A percentile compares a stretch with the other conserved stretches of the same genome.
These are phyloP conservation scores for Colletotrichum sp. DNA, from an alignment of 2,329 filamentous ascomycete genomes.

Conservation along the genomic window DNA sequence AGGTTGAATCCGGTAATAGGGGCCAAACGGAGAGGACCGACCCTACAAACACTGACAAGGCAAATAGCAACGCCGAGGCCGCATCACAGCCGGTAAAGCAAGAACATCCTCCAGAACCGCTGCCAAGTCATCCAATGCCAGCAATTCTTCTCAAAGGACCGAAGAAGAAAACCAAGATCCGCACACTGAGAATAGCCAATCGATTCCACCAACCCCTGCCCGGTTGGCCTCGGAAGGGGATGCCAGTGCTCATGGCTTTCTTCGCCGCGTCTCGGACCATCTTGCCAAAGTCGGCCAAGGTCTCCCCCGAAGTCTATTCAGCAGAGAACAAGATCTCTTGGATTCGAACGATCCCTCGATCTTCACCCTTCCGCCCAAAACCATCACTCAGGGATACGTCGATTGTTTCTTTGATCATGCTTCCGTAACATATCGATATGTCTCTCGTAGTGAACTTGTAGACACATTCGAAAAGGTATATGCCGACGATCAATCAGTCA, in stretches of 20 bases:
- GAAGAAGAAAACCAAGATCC: background rate
- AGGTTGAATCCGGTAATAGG: background rate
- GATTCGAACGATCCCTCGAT: background rate
- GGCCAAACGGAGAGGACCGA: rapidly evolving
- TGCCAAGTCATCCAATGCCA: background rate
- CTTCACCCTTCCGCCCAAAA: background rate
- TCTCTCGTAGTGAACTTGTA: background rate
- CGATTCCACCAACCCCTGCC: background rate
- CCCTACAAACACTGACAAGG: background rate
- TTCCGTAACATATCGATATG: background rate
- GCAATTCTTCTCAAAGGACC: background rate
- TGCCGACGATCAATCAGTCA: background rate
- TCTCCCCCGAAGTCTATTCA: background rate
- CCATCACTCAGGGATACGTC: background rate
- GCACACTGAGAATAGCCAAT: background rate
- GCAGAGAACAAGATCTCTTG: background rate
- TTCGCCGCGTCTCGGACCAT: background rate
- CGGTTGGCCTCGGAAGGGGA: background rate
- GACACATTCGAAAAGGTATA: background rate
- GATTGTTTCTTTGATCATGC: background rate
- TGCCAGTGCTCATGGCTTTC: background rate
- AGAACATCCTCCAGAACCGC: background rate
- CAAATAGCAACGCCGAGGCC: background rate
- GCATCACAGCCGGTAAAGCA: background rate
- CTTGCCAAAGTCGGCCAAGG: background rate